Evolutionary conservation across 768 basidiomycete genomes (phyloP).

Genomic region (Russula vinacea): DNA sequence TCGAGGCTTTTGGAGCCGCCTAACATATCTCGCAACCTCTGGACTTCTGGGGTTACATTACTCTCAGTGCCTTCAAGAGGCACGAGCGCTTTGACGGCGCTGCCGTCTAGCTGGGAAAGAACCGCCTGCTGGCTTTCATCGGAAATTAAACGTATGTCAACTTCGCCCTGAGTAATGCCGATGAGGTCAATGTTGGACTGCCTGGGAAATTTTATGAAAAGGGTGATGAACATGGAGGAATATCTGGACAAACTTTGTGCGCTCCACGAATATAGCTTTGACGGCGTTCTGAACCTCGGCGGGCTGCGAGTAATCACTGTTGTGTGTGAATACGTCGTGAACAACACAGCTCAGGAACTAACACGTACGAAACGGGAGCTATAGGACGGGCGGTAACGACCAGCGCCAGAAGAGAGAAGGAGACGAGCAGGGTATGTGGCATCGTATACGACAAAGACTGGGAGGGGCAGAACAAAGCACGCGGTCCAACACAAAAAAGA

Average conservation of each 20-base stretch:
- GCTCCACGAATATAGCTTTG: slow-evolving; percentile 40
- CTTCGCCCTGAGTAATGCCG: slow-evolving; percentile 30
- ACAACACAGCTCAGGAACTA: slow-evolving; percentile 34
- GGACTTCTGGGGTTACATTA: slow-evolving; percentile 33
- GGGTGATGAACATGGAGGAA: slow-evolving; percentile 4
- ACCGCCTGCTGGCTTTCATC: slow-evolving; percentile 36
- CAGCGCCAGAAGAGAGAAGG: slow-evolving; percentile 43
- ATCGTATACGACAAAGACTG: slow-evolving; percentile 31
- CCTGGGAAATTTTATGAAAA: slow-evolving; percentile 19
- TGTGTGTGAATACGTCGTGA: not conserved
- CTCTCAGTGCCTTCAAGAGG: slow-evolving; percentile 31
- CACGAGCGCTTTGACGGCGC: slow-evolving; percentile 36
- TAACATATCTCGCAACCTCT: slow-evolving; percentile 33
- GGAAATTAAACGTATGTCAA: slow-evolving; percentile 37
- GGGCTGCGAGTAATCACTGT: slow-evolving; percentile 24
- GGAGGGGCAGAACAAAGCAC: not conserved
- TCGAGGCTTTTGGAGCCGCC: slow-evolving; percentile 27
- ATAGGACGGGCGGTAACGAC: slow-evolving; percentile 46
- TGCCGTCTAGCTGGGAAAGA: slow-evolving; percentile 34
- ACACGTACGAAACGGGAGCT: slow-evolving; percentile 32
- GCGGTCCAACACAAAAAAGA: not conserved
- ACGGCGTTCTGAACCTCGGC: slow-evolving; percentile 35
- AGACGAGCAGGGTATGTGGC: slow-evolving; percentile 41
- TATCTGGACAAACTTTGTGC: slow-evolving; percentile 37
- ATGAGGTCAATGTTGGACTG: slow-evolving; percentile 30